Base-by-base conservation (phyloP, 192 early-diverging fungal genomes). In the Lunasporangiospora selenospora region DNA sequence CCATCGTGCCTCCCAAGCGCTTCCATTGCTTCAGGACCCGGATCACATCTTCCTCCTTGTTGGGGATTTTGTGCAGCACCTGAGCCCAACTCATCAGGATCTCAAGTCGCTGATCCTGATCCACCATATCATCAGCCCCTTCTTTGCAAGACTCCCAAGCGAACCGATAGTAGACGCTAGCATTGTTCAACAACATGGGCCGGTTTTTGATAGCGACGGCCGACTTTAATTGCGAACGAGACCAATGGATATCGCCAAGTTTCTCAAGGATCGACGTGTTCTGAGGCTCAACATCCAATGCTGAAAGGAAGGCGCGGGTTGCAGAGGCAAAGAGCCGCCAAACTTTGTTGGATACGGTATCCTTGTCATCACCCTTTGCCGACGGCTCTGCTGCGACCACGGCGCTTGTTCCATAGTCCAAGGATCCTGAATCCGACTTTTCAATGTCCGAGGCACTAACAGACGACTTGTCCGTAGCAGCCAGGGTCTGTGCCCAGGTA, bases 181-280 rank as follows among this genome's bases (percentile, higher is more conserved):
- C 79, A 61, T 83, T 83, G 34, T 81, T 82, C 46, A 83, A 23
- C 53, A 83, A 45, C 62, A 81, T 77, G 8, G 49, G 26, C 21
- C 77, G 64, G 61, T 85, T 81, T 37, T 69, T 64, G 49, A 78
- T 48, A 0, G 79, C 73, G 1, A 73, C 67, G 29, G 76, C 41
- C 4, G 82, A 67, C 4, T 60, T 53, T 44, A 85, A 38, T 16
- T 56, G 47, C 1, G 81, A 77, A 11, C 79, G 62, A 4, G 66
- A 65, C 48, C 78, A 60, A 47, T 77, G 79, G n/a, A 85, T 61
- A 38, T 81, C 81, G 7, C 80, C 81, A 32, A 81, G 36, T 41
- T 85, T 85, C 60, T 79, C 71, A 9, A 83, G 56, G 33, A 85
- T 85, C n/a, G 55, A 67, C 10, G 59, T 46, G 34, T 85, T 85